Conservation (phyloP, 345 rosid genomes). For the Abelmoschus esculentus region DNA sequence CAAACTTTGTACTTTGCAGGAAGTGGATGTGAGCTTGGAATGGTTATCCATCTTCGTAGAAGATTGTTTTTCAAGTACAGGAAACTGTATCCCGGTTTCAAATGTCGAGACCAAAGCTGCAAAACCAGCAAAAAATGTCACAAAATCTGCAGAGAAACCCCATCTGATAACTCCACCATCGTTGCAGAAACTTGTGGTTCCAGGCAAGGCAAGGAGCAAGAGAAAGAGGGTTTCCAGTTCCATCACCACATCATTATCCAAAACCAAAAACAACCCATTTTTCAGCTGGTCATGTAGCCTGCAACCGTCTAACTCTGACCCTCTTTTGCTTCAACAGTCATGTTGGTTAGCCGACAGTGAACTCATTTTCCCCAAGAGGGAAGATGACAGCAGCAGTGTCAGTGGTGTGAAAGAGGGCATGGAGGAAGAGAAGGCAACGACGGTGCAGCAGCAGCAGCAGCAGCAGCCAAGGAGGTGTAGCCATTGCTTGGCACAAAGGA, state of each 20-base stretch:
- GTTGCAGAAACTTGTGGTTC: slow-evolving; percentile 31
- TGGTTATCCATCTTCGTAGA: slow-evolving; percentile 62
- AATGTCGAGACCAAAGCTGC: neutral
- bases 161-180: slow-evolving; percentile 19
- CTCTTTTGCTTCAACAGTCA: slow-evolving; percentile 46
- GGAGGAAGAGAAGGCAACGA: neutral
- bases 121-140: neutral
- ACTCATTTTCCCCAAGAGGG: slow-evolving; percentile 42
- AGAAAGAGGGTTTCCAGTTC: slow-evolving; percentile 29
- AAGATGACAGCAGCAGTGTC: slow-evolving; percentile 8
- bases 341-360: slow-evolving; percentile 65
- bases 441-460: too few relatives aligned
- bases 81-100: slow-evolving; percentile 34
- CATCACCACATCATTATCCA: neutral
- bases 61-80: slow-evolving; percentile 50
- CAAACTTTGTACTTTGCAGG: slow-evolving; percentile 27
- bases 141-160: slow-evolving; percentile 9
- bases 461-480: slow-evolving; percentile 45
- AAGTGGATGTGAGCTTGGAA: slow-evolving; percentile 55
- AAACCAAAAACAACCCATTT: slow-evolving; percentile 18
- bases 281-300: slow-evolving; percentile 23
- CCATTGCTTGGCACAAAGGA: slow-evolving; percentile 57
- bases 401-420: neutral
- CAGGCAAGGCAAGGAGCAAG: slow-evolving; percentile 59
- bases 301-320: slow-evolving; percentile 31